Percentiles rank a stretch among this genome's conserved stretches.
phyloP scores from a whole-genome alignment of 1,139 yeast species.

The Pichia sp. region DNA sequence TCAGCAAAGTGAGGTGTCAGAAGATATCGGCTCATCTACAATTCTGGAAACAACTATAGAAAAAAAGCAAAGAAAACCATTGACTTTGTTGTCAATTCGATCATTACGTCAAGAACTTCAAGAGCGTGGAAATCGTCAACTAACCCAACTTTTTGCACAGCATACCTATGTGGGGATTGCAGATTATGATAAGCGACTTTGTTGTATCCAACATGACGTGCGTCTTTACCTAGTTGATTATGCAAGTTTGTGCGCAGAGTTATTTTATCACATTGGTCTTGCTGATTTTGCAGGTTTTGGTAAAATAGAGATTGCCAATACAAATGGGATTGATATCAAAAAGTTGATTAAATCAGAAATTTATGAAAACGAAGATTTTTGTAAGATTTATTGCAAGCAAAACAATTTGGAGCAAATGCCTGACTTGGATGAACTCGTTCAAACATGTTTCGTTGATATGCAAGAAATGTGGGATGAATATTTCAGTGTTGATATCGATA shows the following conservation, averaged over 20 bases:
- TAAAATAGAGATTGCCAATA: slow-evolving; percentile 38
- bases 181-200: slow-evolving; percentile 62
- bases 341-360: slow-evolving; percentile 22
- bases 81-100: slow-evolving; percentile 56
- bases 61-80: slow-evolving; percentile 27
- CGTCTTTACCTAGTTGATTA: slow-evolving; percentile 77
- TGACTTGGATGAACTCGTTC: slow-evolving; percentile 24
- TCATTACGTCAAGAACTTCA: slow-evolving; percentile 51
- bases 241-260: slow-evolving; percentile 59
- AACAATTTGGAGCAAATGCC: slow-evolving; percentile 14
- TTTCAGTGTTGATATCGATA: slow-evolving; percentile 46
- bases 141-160: slow-evolving; percentile 66
- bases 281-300: slow-evolving; percentile 85
- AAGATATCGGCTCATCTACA: slow-evolving; percentile 21
- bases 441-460: slow-evolving; percentile 41
- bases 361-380: slow-evolving; percentile 20
- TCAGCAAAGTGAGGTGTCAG: not conserved
- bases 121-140: slow-evolving; percentile 40
- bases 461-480: slow-evolving; percentile 79
- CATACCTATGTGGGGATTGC: slow-evolving; percentile 80
- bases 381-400: slow-evolving; percentile 4
- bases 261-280: slow-evolving; percentile 77
- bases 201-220: slow-evolving; percentile 80
- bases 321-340: slow-evolving; percentile 32
- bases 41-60: slow-evolving; percentile 15